phyloP scores from a whole-genome alignment of 1,284 basidiomycete genomes.

The Cutaneotrichosporon arboriforme region DNA sequence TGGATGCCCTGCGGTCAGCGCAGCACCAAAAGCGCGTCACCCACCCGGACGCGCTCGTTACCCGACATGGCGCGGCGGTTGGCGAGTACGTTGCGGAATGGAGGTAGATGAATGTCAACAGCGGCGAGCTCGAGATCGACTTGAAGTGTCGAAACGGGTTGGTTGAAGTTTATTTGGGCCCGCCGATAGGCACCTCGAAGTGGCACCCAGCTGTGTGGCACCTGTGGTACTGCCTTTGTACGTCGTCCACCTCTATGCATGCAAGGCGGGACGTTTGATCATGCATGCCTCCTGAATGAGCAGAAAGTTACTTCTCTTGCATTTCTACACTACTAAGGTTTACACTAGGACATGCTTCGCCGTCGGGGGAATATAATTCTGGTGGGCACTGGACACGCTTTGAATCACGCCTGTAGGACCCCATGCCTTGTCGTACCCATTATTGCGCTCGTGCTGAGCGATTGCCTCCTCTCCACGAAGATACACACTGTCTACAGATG shows the following conservation, averaged over 20 bases:
- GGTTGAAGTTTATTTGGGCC: neutral
- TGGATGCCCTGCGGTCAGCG: constrained; percentile 63
- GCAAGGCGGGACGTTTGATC: no score
- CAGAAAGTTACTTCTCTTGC: no score
- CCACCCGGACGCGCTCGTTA: constrained; percentile 31
- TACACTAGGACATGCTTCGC: constrained; percentile 1
- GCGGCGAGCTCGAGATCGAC: neutral
- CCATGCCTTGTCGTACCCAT: constrained; percentile 28
- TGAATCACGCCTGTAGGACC: constrained; percentile 21
- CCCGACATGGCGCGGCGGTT: constrained; percentile 17
- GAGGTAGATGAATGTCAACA: constrained; percentile 5
- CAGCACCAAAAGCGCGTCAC: neutral
- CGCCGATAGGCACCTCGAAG: neutral
- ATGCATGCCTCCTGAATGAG: no score
- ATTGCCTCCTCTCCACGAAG: constrained; percentile 27
- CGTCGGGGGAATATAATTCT: neutral
- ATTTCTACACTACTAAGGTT: neutral
- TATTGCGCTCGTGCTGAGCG: constrained; percentile 24
- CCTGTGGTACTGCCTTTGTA: no score
- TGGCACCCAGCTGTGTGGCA: no score
- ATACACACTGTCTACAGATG: constrained; percentile 25
- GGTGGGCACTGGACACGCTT: neutral
- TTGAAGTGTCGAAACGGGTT: neutral
- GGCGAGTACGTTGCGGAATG: neutral
- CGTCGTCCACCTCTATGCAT: no score